phyloP scores from a whole-genome alignment of 176 grass and related monocot species.

The Oryza rufipogon region DNA sequence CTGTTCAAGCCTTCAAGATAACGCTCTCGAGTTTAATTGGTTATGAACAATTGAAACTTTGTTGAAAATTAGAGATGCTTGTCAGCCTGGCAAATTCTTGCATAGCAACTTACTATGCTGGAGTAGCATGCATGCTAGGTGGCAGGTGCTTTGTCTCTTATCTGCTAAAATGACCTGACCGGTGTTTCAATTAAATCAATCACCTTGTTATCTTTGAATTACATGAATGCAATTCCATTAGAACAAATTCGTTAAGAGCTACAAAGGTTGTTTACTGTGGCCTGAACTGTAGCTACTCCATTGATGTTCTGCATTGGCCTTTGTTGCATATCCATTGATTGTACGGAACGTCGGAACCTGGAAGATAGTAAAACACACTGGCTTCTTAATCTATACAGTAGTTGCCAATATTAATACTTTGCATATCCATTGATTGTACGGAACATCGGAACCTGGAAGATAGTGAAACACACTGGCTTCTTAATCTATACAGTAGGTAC shows the following conservation, averaged over 20 bases:
- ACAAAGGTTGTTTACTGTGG: background rate
- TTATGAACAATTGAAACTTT: background rate
- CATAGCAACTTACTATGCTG: constrained; percentile 17
- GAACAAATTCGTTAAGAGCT: constrained; percentile 6
- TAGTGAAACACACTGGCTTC: background rate
- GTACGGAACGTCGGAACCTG: background rate
- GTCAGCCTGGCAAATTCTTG: background rate
- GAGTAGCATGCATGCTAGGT: constrained; percentile 16
- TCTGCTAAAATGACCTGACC: constrained; percentile 13
- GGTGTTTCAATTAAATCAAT: constrained; percentile 17
- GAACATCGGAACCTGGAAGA: background rate
- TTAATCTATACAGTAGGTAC: background rate
- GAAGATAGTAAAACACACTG: constrained; percentile 1
- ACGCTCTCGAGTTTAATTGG: background rate
- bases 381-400: background rate
- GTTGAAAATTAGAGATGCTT: background rate
- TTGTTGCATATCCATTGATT: background rate
- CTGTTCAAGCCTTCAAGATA: constrained; percentile 20
- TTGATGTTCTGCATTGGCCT: background rate
- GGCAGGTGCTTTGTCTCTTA: constrained; percentile 1
- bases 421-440: background rate
- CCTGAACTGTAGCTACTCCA: background rate
- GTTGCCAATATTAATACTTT: constrained; percentile 15
- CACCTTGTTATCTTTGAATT: constrained; percentile 14
- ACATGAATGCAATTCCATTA: constrained; percentile 10